Evolutionary conservation across 495 filamentous ascomycete species (phyloP), one percentile per base, ranked within the genome.

Genomic region (Aspergillus coremiiformis): DNA sequence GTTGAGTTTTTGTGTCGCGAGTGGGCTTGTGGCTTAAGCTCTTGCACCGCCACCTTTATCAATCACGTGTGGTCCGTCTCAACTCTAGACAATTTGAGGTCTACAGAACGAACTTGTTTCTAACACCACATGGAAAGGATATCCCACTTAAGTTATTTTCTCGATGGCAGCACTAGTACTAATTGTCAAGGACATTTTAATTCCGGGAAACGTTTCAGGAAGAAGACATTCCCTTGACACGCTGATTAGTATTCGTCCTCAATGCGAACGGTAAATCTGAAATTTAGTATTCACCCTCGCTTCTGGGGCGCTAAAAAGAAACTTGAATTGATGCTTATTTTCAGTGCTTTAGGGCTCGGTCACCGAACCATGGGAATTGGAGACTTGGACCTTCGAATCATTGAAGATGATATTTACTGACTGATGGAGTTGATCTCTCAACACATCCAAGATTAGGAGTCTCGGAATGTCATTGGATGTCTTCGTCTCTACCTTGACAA

Each of bases 1-100:
- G 62, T 45, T 45, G 32, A 67, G 55, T 66, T 68, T 73, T 71
- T 73, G 70, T 73, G 69, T 72, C 68, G 68, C 70, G 70, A 71
- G 68, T 52, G 43, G 39, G 42, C 43, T 26, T 68, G 69, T 70
- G 69, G 69, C 67, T 62, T 56, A 46, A 56, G 58, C 32, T 47
- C 45, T 56, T 52, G 58, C 61, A 65, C 62, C 48, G 68, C 68
- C 65, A 67, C 63, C n/a, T n/a, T n/a, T n/a, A n/a, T n/a, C n/a
- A n/a, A 63, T 47, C 32, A 35, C 32, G 32, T 35, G 32, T n/a
- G n/a, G n/a, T n/a, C n/a, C n/a, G n/a, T n/a, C n/a, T n/a, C n/a
- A n/a, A n/a, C n/a, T n/a, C n/a, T n/a, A n/a, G n/a, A n/a, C n/a
- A n/a, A n/a, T n/a, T n/a, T n/a, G n/a, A n/a, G n/a, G n/a, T n/a